Evolutionary conservation across 257 asterid species (phyloP).

Genomic region (Jacaranda mimosifolia): DNA sequence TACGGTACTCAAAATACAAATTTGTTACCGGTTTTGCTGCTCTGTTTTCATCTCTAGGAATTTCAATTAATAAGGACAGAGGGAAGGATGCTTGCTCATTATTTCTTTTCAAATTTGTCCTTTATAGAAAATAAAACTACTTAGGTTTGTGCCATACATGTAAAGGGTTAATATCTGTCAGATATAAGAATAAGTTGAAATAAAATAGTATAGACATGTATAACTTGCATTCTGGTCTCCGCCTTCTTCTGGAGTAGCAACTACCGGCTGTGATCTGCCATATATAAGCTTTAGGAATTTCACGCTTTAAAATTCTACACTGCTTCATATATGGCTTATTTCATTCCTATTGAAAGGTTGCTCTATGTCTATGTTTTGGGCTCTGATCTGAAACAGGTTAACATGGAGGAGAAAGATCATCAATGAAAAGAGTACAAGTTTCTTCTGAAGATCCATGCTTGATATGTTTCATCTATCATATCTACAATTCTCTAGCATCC

Average conservation of each 20-base stretch:
- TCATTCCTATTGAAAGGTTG: not conserved
- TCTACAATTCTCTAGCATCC: not conserved
- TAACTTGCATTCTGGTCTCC: not conserved
- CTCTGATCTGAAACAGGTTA: constrained; percentile 51
- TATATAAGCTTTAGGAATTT: too few relatives aligned
- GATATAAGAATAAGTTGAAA: too few relatives aligned
- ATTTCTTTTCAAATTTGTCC: too few relatives aligned
- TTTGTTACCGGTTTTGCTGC: too few relatives aligned
- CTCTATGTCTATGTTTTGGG: constrained; percentile 7
- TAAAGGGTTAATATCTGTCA: too few relatives aligned
- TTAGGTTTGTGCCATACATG: too few relatives aligned
- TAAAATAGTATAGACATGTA: too few relatives aligned
- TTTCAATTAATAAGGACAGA: not conserved
- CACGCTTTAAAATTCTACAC: too few relatives aligned
- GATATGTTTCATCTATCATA: constrained; percentile 45
- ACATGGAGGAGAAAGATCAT: constrained; percentile 62
- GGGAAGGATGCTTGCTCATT: not conserved
- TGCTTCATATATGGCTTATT: too few relatives aligned
- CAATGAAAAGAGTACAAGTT: constrained; percentile 74
- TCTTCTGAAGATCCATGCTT: constrained; percentile 70
- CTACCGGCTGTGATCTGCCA: too few relatives aligned
- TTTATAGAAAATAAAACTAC: too few relatives aligned
- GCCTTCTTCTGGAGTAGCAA: too few relatives aligned
- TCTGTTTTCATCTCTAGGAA: not conserved
- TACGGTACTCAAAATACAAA: not conserved